Evolutionary conservation across 768 basidiomycete genomes (phyloP).

Genomic region (Sutorius australiensis): DNA sequence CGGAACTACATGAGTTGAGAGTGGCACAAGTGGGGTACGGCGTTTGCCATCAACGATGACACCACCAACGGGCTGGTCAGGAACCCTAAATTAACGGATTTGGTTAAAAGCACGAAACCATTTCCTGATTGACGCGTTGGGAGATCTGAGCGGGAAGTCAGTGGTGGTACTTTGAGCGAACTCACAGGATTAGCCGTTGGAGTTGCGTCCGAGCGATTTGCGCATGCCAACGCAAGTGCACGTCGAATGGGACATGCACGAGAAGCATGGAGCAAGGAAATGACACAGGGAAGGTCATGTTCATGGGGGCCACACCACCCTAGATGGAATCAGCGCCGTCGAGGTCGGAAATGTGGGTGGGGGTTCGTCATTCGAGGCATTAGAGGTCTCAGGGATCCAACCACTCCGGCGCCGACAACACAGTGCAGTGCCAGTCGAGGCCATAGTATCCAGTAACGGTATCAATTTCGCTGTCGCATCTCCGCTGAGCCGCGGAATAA

Average conservation of each 20-base stretch:
- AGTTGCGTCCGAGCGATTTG: constrained; percentile 18
- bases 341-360: constrained; percentile 20
- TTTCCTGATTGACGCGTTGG: constrained; percentile 26
- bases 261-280: constrained; percentile 10
- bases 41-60: constrained; percentile 20
- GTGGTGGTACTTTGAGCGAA: not conserved
- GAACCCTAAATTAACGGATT: constrained; percentile 33
- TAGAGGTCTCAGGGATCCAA: constrained; percentile 4
- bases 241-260: constrained; percentile 3
- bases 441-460: not conserved
- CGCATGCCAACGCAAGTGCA: constrained; percentile 7
- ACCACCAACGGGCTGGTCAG: constrained; percentile 7
- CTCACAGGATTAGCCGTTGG: constrained; percentile 17
- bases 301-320: not conserved
- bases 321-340: constrained; percentile 18
- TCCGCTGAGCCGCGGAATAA: constrained; percentile 15
- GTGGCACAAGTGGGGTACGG: constrained; percentile 18
- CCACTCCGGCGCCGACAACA: constrained; percentile 8
- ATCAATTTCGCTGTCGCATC: not conserved
- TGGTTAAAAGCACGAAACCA: constrained; percentile 20
- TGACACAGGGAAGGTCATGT: constrained; percentile 1
- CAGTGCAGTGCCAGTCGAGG: not conserved
- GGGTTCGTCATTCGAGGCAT: constrained; percentile 1
- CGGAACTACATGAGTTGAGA: constrained; percentile 3
- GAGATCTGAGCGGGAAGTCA: constrained; percentile 23